Evolutionary conservation across 352 stramenopile genomes (phyloP).

Genomic region (Phytophthora europaea): DNA sequence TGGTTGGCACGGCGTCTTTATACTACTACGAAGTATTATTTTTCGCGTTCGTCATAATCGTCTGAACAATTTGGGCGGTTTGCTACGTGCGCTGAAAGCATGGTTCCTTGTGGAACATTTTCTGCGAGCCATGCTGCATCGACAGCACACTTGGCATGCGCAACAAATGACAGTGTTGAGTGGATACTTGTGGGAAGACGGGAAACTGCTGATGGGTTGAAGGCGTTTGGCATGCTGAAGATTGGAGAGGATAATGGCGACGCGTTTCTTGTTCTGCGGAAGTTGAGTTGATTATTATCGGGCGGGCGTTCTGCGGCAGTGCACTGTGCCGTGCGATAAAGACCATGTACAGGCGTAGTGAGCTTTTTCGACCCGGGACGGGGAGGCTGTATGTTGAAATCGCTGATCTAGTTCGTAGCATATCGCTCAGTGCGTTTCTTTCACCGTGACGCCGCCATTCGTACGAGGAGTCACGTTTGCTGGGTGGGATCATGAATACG

Average conservation of each 20-base stretch:
- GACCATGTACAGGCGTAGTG: not conserved
- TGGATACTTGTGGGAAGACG: constrained; percentile 5
- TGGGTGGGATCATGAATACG: too few relatives aligned
- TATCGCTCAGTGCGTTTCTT: not conserved
- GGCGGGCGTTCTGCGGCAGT: not conserved
- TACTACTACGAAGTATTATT: constrained; percentile 8
- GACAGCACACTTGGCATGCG: constrained; percentile 13
- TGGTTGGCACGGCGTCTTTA: constrained; percentile 13
- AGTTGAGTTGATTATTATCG: constrained; percentile 1
- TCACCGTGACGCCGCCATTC: not conserved
- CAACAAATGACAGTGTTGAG: constrained; percentile 23
- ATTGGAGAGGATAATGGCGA: constrained; percentile 1
- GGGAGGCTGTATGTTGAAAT: not conserved
- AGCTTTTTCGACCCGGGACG: constrained; percentile 8
- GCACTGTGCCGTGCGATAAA: not conserved
- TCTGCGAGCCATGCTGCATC: constrained; percentile 18
- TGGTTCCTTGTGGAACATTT: constrained; percentile 1
- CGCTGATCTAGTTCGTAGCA: not conserved
- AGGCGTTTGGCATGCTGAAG: constrained; percentile 24
- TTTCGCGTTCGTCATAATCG: constrained; percentile 14
- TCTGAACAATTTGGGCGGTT: constrained; percentile 4
- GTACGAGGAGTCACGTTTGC: not conserved
- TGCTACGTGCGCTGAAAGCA: constrained; percentile 7
- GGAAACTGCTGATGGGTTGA: constrained; percentile 14
- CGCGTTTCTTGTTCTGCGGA: constrained; percentile 11